These are phyloP conservation scores for Hyaloscypha bicolor DNA, from an alignment of 495 filamentous ascomycete genomes.

Conservation along the genomic window DNA sequence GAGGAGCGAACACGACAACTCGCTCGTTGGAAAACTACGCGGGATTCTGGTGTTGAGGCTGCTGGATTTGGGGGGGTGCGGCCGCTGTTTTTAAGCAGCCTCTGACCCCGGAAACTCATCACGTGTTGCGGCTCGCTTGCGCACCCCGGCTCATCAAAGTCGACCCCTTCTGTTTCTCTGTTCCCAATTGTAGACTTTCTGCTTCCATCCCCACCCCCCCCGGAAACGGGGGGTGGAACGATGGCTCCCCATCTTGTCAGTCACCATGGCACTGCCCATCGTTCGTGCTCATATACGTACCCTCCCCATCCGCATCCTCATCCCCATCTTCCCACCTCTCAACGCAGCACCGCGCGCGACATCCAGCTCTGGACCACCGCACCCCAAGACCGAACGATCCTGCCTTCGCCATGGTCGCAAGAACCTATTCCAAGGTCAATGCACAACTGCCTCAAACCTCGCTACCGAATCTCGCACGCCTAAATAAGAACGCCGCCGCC, in stretches of 20 bases:
- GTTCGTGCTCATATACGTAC: slow-evolving; percentile 10
- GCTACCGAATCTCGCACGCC: slow-evolving; percentile 9
- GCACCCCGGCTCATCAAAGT: background rate
- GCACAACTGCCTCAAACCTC: slow-evolving; percentile 14
- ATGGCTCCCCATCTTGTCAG: slow-evolving; percentile 1
- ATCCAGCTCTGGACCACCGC: slow-evolving; percentile 8
- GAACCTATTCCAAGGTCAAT: slow-evolving; percentile 15
- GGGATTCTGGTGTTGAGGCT: slow-evolving; percentile 8
- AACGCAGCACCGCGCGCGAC: slow-evolving; percentile 12
- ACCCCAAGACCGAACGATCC: slow-evolving; percentile 13
- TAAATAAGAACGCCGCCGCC: slow-evolving; percentile 16
- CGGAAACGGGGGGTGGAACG: slow-evolving; percentile 2
- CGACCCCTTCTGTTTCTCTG: background rate
- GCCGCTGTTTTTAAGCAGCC: background rate
- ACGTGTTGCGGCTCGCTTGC: background rate
- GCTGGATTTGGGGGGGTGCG: background rate
- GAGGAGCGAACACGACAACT: no score
- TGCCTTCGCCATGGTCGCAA: slow-evolving; percentile 3
- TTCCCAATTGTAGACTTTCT: background rate
- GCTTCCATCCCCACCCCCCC: background rate
- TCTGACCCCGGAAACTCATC: background rate
- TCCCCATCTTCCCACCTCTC: slow-evolving; percentile 12
- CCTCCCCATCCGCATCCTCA: background rate
- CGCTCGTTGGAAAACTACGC: no score
- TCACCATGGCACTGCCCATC: slow-evolving; percentile 11